Percentiles rank a stretch among this genome's conserved stretches.
phyloP scores from a whole-genome alignment of 1,284 basidiomycete species.

The Ceratobasidium sp. region DNA sequence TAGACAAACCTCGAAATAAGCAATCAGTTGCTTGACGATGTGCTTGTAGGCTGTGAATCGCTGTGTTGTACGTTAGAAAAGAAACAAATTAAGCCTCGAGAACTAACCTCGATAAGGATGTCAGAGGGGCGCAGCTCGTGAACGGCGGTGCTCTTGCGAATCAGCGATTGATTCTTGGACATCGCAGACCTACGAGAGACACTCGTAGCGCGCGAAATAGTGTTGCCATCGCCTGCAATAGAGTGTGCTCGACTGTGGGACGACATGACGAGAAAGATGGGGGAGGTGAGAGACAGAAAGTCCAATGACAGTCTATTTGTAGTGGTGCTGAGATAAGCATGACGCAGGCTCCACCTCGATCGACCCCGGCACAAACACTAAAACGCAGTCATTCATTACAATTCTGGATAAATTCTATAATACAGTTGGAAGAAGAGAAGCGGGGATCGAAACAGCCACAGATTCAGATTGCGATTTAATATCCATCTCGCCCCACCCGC shows the following conservation, averaged over 20 bases:
- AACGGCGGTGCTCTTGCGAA: constrained; percentile 90
- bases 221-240: constrained; percentile 38
- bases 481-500: constrained; percentile 4
- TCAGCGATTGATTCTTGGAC: constrained; percentile 84
- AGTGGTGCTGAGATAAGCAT: constrained; percentile 6
- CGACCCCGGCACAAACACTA: constrained; percentile 26
- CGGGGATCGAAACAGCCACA: background rate
- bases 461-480: background rate
- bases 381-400: constrained; percentile 5
- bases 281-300: background rate
- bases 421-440: constrained; percentile 26
- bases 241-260: constrained; percentile 42
- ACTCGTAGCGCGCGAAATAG: constrained; percentile 75
- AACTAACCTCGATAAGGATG: constrained; percentile 88
- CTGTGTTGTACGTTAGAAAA: background rate
- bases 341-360: constrained; percentile 1
- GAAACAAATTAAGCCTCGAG: background rate
- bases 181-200: constrained; percentile 75
- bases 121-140: constrained; percentile 95
- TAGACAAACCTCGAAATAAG: constrained; percentile 78
- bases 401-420: constrained; percentile 43
- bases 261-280: constrained; percentile 31
- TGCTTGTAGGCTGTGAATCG: constrained; percentile 90
- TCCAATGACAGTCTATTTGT: background rate
- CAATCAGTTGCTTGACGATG: constrained; percentile 94